phyloP scores from a whole-genome alignment of 176 grass and related monocot species.

The Puya raimondii region DNA sequence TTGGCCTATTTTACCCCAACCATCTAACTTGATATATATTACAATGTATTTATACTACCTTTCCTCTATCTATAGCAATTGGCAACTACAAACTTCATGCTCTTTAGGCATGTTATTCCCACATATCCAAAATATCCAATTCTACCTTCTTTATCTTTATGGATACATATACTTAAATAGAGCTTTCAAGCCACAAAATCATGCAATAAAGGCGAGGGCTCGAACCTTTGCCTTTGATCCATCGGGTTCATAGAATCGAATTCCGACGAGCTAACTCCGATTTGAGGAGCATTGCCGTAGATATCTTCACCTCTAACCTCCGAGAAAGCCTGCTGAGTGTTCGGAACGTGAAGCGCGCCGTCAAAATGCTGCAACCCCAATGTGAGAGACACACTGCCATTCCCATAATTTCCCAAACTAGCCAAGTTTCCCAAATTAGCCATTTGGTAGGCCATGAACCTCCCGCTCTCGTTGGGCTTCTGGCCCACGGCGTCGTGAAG shows the following conservation, averaged over 20 bases:
- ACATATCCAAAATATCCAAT: constrained; percentile 47
- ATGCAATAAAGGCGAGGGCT: constrained; percentile 53
- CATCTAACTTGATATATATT: constrained; percentile 41
- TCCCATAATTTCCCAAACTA: constrained; percentile 42
- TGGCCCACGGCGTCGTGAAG: constrained; percentile 37
- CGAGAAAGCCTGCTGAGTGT: constrained; percentile 38
- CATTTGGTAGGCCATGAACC: constrained; percentile 61
- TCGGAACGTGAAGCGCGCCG: constrained; percentile 36
- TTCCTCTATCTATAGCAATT: constrained; percentile 65
- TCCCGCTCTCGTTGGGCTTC: constrained; percentile 24
- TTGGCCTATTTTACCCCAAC: constrained; percentile 43
- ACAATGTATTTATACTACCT: constrained; percentile 53
- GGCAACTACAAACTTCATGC: constrained; percentile 48
- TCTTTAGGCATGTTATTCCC: constrained; percentile 44
- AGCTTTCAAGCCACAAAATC: constrained; percentile 86
- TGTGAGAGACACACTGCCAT: constrained; percentile 60
- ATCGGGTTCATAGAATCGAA: constrained; percentile 33
- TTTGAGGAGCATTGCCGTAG: constrained; percentile 32
- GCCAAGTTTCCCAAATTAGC: constrained; percentile 43
- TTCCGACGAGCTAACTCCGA: constrained; percentile 20
- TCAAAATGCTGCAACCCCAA: constrained; percentile 68
- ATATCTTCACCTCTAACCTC: constrained; percentile 40
- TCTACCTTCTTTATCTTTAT: constrained; percentile 11
- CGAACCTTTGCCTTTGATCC: constrained; percentile 49
- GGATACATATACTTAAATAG: constrained; percentile 4